phyloP scores from a whole-genome alignment of 2,329 filamentous ascomycete species.

The Sordariomycetes sp. region DNA sequence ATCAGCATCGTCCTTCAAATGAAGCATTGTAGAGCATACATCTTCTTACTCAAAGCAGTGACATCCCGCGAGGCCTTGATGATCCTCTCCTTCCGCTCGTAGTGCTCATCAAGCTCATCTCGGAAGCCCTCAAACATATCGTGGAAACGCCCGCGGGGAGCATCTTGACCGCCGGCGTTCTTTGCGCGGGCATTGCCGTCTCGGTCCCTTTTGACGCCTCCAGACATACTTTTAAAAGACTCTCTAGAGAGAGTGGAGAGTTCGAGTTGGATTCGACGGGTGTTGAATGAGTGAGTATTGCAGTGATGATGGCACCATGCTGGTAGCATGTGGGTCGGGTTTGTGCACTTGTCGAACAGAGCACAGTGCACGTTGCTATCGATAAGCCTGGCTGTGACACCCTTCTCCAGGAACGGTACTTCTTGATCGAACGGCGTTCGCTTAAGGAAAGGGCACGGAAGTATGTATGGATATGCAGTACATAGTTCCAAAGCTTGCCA shows the following conservation, averaged over 20 bases:
- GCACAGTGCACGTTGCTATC: too few relatives aligned
- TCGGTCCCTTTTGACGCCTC: conserved; percentile 43
- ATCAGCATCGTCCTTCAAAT: too few relatives aligned
- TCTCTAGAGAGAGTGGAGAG: too few relatives aligned
- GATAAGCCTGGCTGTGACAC: too few relatives aligned
- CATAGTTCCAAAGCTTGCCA: too few relatives aligned
- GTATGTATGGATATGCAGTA: too few relatives aligned
- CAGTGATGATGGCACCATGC: not conserved
- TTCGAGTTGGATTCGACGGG: not conserved
- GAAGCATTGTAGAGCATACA: too few relatives aligned
- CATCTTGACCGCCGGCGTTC: conserved; percentile 18
- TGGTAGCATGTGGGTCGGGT: too few relatives aligned
- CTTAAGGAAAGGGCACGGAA: too few relatives aligned
- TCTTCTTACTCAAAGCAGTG: conserved; percentile 92
- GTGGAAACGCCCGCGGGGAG: conserved; percentile 38
- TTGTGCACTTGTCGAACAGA: too few relatives aligned
- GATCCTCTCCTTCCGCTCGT: conserved; percentile 82
- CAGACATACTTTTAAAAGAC: conserved; percentile 18
- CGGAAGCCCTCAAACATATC: conserved; percentile 82
- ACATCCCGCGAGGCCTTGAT: conserved; percentile 90
- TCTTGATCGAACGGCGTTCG: too few relatives aligned
- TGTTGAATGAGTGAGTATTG: not conserved
- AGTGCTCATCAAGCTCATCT: conserved; percentile 83
- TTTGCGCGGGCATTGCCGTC: conserved; percentile 38
- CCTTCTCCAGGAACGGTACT: too few relatives aligned